Evolutionary conservation across 2,329 filamentous ascomycete genomes (phyloP).

Genomic region (Aspergillus candidus): DNA sequence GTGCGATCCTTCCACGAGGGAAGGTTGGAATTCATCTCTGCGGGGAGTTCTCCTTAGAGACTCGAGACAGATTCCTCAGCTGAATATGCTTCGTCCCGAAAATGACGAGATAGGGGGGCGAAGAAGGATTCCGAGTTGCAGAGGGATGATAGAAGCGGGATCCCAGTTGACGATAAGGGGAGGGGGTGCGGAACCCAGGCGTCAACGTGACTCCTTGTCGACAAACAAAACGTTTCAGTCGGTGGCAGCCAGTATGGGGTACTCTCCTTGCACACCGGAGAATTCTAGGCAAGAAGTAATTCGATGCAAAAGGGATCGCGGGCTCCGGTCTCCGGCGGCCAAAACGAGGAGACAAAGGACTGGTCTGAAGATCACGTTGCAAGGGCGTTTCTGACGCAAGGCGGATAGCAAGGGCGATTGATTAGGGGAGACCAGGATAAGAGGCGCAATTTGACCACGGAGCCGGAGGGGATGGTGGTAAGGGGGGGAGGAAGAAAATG

Average conservation of each 20-base stretch:
- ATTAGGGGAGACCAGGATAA: constrained; percentile 11
- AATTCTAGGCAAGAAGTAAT: constrained; percentile 10
- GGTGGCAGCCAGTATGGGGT: constrained; percentile 11
- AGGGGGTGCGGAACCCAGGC: constrained; percentile 13
- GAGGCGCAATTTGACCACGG: constrained; percentile 18
- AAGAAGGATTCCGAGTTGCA: not conserved
- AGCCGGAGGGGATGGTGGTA: constrained; percentile 14
- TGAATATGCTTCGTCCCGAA: not conserved
- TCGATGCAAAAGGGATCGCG: constrained; percentile 7
- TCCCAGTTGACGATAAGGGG: constrained; percentile 9
- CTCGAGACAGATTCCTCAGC: constrained; percentile 13
- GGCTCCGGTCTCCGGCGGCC: constrained; percentile 21
- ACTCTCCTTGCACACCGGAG: constrained; percentile 7
- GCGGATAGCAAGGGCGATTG: constrained; percentile 21
- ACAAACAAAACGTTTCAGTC: constrained; percentile 11
- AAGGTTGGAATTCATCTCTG: constrained; percentile 31
- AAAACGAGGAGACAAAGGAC: constrained; percentile 11
- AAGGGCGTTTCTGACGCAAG: constrained; percentile 26
- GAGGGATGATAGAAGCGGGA: not conserved
- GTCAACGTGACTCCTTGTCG: constrained; percentile 12
- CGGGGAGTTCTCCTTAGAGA: constrained; percentile 18
- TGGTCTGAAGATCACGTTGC: constrained; percentile 23
- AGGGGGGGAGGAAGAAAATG: constrained; percentile 2
- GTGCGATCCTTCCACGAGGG: constrained; percentile 44
- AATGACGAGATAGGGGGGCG: too few species aligned